These are phyloP conservation scores for Amaranthus hypochondriacus DNA, from an alignment of 148 eudicot species.

Conservation along the genomic window DNA sequence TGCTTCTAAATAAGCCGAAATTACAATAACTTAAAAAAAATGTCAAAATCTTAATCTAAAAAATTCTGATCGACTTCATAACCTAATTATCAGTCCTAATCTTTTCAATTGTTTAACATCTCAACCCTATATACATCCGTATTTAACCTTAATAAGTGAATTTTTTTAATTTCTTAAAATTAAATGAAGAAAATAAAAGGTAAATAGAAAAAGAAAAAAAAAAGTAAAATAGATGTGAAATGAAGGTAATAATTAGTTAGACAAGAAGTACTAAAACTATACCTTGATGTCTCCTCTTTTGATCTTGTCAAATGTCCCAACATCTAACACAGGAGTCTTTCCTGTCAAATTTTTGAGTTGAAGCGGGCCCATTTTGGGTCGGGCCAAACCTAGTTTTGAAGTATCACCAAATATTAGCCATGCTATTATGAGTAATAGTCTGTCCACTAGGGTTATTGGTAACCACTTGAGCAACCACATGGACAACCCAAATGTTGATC, in stretches of 20 bases:
- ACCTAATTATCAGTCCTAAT: too few species aligned
- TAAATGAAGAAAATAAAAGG: background rate
- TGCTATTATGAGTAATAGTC: conserved; percentile 40
- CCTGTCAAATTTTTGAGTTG: conserved; percentile 66
- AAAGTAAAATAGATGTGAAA: background rate
- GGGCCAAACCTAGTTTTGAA: conserved; percentile 41
- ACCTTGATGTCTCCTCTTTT: conserved; percentile 80
- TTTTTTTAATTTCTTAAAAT: too few species aligned
- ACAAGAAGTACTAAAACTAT: conserved; percentile 22
- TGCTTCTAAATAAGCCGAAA: too few species aligned
- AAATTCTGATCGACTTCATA: too few species aligned
- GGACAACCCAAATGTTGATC: conserved; percentile 77
- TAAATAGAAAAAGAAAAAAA: background rate
- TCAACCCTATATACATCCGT: too few species aligned
- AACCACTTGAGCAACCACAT: conserved; percentile 86
- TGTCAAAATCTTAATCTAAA: too few species aligned
- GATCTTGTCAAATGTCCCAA: conserved; percentile 81
- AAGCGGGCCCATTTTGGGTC: conserved; percentile 63
- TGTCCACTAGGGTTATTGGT: conserved; percentile 62
- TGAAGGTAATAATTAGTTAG: conserved; percentile 15
- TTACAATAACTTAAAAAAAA: too few species aligned
- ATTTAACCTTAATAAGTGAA: too few species aligned
- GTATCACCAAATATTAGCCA: conserved; percentile 66
- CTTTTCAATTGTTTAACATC: too few species aligned
- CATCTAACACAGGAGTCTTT: conserved; percentile 77